These are phyloP conservation scores for Candida sonorensis DNA, from an alignment of 805 yeast species.

Conservation along the genomic window DNA sequence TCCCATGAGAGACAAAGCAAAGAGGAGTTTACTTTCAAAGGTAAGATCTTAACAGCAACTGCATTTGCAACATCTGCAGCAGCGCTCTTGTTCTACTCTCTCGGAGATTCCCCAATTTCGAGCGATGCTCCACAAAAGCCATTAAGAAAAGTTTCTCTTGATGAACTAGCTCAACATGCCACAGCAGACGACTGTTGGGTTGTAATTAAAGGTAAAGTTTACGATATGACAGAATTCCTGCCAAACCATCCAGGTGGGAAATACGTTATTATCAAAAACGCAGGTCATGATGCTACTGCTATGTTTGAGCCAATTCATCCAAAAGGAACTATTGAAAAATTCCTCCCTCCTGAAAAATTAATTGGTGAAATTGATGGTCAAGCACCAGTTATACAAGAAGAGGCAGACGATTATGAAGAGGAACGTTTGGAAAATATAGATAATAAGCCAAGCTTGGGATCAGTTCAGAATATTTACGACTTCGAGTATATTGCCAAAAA, in stretches of 20 bases:
- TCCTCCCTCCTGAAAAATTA: conserved; percentile 50
- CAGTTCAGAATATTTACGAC: conserved; percentile 73
- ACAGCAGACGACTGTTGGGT: conserved; percentile 72
- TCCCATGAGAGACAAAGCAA: too few relatives aligned
- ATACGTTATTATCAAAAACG: conserved; percentile 34
- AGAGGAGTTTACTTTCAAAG: too few relatives aligned
- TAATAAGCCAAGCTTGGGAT: conserved; percentile 61
- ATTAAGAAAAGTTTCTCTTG: conserved; percentile 19
- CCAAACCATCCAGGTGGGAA: conserved; percentile 48
- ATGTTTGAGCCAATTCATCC: conserved; percentile 90
- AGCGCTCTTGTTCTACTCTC: neutral
- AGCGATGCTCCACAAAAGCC: conserved; percentile 7
- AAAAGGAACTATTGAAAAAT: conserved; percentile 68
- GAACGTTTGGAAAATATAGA: conserved; percentile 35
- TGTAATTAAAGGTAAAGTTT: conserved; percentile 69
- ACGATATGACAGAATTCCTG: conserved; percentile 62
- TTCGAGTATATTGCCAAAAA: conserved; percentile 82
- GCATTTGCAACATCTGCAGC: conserved; percentile 4
- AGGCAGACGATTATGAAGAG: conserved; percentile 33
- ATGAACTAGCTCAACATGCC: conserved; percentile 47
- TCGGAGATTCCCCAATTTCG: neutral
- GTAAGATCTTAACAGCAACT: conserved; percentile 1
- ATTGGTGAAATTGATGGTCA: conserved; percentile 42
- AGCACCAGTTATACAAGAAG: conserved; percentile 28
- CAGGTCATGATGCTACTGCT: conserved; percentile 51